phyloP scores from a whole-genome alignment of 805 yeast species.

The Tetrapisispora nanseiensis region DNA sequence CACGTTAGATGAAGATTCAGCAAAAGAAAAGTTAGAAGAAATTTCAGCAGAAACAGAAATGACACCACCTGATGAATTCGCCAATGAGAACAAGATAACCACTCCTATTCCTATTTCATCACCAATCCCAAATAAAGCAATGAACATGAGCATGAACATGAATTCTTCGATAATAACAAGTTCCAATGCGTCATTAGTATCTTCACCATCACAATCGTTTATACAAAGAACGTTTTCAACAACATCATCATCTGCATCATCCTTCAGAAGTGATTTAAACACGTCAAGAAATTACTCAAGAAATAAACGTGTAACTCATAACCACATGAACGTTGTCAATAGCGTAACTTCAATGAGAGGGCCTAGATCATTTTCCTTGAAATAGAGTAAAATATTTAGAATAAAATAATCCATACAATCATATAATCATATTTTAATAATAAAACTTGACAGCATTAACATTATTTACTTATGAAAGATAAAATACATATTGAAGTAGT shows the following conservation, averaged over 20 bases:
- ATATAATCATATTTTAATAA: neutral
- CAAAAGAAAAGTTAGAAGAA: slow-evolving; percentile 2
- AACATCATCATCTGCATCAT: slow-evolving; percentile 10
- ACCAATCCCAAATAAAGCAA: neutral
- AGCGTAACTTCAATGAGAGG: slow-evolving; percentile 10
- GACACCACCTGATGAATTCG: neutral
- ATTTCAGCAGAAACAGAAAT: neutral
- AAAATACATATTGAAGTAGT: too few species aligned
- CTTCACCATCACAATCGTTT: neutral
- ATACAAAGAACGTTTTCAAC: slow-evolving; percentile 1
- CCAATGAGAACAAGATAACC: neutral
- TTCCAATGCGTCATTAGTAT: neutral
- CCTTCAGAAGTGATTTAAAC: slow-evolving; percentile 10
- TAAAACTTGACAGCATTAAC: too few species aligned
- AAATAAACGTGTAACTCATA: slow-evolving; percentile 10
- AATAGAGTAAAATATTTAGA: too few species aligned
- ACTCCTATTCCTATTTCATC: neutral
- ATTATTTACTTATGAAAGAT: too few species aligned
- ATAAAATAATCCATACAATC: too few species aligned
- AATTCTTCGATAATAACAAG: neutral
- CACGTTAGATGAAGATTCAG: slow-evolving; percentile 6
- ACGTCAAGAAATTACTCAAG: slow-evolving; percentile 3
- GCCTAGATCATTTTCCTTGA: slow-evolving; percentile 9
- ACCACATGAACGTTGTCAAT: slow-evolving; percentile 15
- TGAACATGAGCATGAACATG: slow-evolving; percentile 4